Base-by-base conservation (phyloP, 2,329 filamentous ascomycete species). In the Teratosphaeria gauchensis region DNA sequence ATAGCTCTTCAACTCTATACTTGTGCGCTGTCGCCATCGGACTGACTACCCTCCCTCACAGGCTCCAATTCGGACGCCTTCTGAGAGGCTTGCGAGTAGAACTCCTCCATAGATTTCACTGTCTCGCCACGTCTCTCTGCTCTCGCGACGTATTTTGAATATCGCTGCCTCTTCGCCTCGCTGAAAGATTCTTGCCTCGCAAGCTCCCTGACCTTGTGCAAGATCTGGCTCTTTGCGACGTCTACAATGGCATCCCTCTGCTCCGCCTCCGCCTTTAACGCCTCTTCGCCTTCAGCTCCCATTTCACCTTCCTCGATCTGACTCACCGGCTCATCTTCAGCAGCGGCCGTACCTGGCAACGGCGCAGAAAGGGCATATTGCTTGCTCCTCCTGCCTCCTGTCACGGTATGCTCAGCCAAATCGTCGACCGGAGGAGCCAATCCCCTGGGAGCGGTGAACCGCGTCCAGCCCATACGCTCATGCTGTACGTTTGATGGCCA, bases 401-500 rank as follows among this genome's bases (percentile, higher is more conserved):
- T 16, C 16, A 46, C 38, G 4, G 38, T n/a, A 19, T 46, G 38
- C 38, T 46, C 38, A 2, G 38, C 38, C 12, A 46, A 6, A n/a
- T 54, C 53, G 30, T 33, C 38, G 38, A 46, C 16, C 6, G 38
- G 38, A n/a, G 38, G 2, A 8, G 4, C 38, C 38, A 16, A 6
- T 1, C 12, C 54, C 4, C 28, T 14, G n/a, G 65, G 64, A 30
- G 66, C 65, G 9, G 32, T 56, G 61, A 65, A 63, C 30, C 67
- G 62, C 14, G 61, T 52, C 55, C 68, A 59, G 56, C 69, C 69
- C 63, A 72, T 68, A 9, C 57, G 61, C 46, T 64, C 63, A 56
- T 74, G 73, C 30, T 61, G 31, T 16, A 75, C 67, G 2, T 55
- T 61, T 7, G 58, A 54, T 2, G 73, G 73, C 73, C 73, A 75